Conservation (phyloP, 106 monocot genomes). For the Dendrobium nobile region DNA sequence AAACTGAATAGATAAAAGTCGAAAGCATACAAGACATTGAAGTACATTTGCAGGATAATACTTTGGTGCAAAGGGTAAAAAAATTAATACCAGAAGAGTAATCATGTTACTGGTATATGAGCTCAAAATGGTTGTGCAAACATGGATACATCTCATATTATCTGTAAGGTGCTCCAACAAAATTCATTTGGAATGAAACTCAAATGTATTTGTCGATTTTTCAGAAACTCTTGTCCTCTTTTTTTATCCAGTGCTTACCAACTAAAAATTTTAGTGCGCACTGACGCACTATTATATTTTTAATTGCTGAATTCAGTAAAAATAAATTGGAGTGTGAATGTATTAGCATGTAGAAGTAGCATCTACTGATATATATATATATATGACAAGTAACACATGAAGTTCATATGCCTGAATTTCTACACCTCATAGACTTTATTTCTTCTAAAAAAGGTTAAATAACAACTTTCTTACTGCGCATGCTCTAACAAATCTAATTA, state of each 20-base stretch:
- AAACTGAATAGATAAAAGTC: constrained; percentile 21
- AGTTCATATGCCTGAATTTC: too few species aligned
- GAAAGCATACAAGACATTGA: neutral
- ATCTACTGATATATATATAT: too few species aligned
- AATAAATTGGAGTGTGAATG: too few species aligned
- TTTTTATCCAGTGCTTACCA: neutral
- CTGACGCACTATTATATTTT: neutral
- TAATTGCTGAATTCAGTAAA: too few species aligned
- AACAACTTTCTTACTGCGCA: too few species aligned
- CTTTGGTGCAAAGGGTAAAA: neutral
- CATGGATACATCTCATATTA: neutral
- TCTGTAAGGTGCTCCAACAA: neutral
- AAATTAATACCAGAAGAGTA: neutral
- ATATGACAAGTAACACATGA: too few species aligned
- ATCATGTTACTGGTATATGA: neutral
- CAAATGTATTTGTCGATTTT: neutral
- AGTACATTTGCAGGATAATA: neutral
- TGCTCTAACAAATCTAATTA: too few species aligned
- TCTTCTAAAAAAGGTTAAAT: too few species aligned
- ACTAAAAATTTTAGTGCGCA: neutral
- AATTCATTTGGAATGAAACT: neutral
- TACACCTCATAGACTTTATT: too few species aligned
- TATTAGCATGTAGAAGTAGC: too few species aligned
- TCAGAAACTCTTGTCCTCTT: neutral
- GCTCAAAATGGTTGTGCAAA: neutral